Base-by-base conservation (phyloP, 352 stramenopile species). In the Phytophthora quininea region DNA sequence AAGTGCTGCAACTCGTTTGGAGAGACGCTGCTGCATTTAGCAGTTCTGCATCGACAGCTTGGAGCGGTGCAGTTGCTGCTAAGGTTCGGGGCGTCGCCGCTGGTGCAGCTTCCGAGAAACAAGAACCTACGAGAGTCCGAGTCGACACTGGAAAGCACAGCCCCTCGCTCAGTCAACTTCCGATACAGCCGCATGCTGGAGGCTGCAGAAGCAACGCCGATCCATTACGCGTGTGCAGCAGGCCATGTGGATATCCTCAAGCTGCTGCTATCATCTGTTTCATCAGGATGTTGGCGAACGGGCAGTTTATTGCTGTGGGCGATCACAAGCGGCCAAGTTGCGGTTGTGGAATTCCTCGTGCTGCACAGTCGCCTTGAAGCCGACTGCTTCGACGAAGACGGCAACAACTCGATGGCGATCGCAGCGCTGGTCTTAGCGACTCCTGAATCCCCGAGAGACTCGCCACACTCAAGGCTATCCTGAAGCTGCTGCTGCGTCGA, bases 341-440 rank as follows among this genome's bases (percentile, higher is more conserved):
- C 60, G 3, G 51, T 89, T 6, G 77, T 88, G 9, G 76, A 88
- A 45, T 80, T 82, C 64, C 46, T 91, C 3, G 58, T 80, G 46
- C 66, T 86, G 8, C 73, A 80, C 49, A 80, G 80, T 42, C 56
- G 53, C 30, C 40, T 90, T 1, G 79, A 88, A 62, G 62, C 43
- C 15, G 76, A 89, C 52, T 91, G 80, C 65, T 84, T 82, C 29
- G 86, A 93, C 53, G 82, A 91, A 64, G 83, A 92, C 54, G 81
- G 82, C 19, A 92, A 93, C 69, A 92, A 89, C 54, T 76, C 79
- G 0, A 71, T 88, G 30, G 82, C 74, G 0, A 75, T 92, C 38
- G 80, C 83, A 27, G 72, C 77, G 14, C 67, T 89, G 24, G 71
- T 78, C 4, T 58, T 90, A 9, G 76, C 70, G 2, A 59, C 55